phyloP scores from a whole-genome alignment of 1,139 yeast genomes.

The Suhomyces yuchorum region DNA sequence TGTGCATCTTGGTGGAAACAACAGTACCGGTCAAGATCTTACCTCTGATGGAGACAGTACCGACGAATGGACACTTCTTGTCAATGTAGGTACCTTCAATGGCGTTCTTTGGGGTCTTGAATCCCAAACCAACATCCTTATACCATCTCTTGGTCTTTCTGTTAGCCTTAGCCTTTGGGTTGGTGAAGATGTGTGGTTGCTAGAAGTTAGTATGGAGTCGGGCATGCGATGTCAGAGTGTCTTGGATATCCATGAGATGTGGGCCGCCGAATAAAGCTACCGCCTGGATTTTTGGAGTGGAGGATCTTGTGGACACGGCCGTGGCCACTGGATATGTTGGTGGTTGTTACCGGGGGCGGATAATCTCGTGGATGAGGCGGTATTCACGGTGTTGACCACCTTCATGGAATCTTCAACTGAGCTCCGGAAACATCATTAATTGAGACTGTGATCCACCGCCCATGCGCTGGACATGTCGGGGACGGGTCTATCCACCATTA shows the following conservation, averaged over 20 bases:
- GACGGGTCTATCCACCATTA: slow-evolving; percentile 20
- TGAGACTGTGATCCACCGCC: not conserved
- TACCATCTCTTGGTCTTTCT: slow-evolving; percentile 99
- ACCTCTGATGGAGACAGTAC: slow-evolving; percentile 98
- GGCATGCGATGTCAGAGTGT: not conserved
- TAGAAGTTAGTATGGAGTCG: slow-evolving; percentile 43
- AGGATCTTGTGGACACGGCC: not conserved
- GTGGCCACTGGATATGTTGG: not conserved
- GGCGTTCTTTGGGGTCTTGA: slow-evolving; percentile 99
- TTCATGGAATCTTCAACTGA: not conserved
- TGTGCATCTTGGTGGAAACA: slow-evolving; percentile 99
- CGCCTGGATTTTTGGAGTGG: too few species aligned
- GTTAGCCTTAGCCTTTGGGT: slow-evolving; percentile 99
- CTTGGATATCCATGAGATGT: not conserved
- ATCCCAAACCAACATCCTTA: slow-evolving; percentile 99
- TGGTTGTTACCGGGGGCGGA: not conserved
- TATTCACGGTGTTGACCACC: not conserved
- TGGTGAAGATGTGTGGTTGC: slow-evolving; percentile 99
- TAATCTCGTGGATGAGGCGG: not conserved
- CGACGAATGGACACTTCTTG: slow-evolving; percentile 99
- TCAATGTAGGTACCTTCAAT: slow-evolving; percentile 98
- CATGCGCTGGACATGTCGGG: not conserved
- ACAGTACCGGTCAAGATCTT: slow-evolving; percentile 98
- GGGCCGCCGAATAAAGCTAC: too few species aligned
- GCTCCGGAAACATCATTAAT: not conserved